Conservation (phyloP, 2,329 filamentous ascomycete genomes). For the Diaporthe destruens region DNA sequence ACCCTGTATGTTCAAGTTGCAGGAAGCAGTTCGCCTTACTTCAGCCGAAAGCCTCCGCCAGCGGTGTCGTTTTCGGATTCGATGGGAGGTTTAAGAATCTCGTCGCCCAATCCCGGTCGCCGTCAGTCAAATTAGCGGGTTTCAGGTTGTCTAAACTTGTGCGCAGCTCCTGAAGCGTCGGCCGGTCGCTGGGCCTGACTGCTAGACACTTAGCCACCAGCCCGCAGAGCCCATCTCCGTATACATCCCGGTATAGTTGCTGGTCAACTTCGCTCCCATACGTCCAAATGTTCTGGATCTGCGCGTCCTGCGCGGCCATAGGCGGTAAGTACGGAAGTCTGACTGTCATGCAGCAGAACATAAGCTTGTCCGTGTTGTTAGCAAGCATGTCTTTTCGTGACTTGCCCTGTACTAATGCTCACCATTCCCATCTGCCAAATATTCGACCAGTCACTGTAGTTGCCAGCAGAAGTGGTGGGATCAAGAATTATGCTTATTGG, state of each 20-base stretch:
- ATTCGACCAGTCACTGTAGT: constrained; percentile 19
- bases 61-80: not conserved
- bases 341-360: constrained; percentile 21
- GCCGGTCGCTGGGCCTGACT: constrained; percentile 11
- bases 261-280: not conserved
- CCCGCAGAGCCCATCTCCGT: constrained; percentile 1
- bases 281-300: not conserved
- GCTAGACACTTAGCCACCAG: constrained; percentile 4
- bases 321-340: not conserved
- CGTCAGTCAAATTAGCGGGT: not conserved
- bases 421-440: constrained; percentile 20
- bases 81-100: not conserved
- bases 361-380: not conserved
- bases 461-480: not conserved
- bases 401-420: not conserved
- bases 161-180: not conserved
- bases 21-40: not conserved
- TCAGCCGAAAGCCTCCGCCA: not conserved
- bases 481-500: constrained; percentile 1
- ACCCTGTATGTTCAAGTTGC: not conserved
- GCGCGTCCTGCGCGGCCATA: not conserved
- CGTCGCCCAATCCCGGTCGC: not conserved
- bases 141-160: not conserved
- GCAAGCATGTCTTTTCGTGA: not conserved
- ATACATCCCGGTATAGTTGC: not conserved